Base-by-base conservation (phyloP, 495 filamentous ascomycete genomes). In the Talaromyces trachyspermus region DNA sequence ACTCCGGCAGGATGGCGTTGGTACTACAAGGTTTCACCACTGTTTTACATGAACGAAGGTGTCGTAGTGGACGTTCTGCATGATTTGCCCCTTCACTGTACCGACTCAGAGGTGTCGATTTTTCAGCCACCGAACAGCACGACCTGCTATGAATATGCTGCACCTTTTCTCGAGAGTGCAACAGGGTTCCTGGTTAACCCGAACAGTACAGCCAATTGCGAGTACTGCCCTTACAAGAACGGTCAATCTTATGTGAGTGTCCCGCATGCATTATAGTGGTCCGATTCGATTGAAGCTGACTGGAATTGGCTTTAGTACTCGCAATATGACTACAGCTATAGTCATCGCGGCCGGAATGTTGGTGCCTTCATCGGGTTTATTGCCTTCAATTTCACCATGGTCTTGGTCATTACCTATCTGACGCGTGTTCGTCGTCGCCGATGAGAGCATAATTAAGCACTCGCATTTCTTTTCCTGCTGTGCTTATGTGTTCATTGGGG, bases 121-220 rank as follows among this genome's bases (percentile, higher is more conserved):
- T 86, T 88, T 61, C 56, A 57, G 0, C 66, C 82, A 9, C 81
- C 80, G 0, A 27, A 20, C 11, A 81, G 78, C 1, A 70, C 81
- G 53, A 80, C 70, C 0, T 91, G 86, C 53, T 84, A 79, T 14
- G 70, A 80, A 50, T 94, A 89, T 54, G 62, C 88, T 62, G 48
- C 55, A 12, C 42, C 66, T 7, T 88, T 83, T 51, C 72, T 78
- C 2, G 40, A 51, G 0, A 48, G 50, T 0, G 60, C 65, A 0
- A 66, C 79, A 1, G 85, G 85, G 2, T 83, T 83, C 44, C 66
- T 89, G 12, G 50, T 69, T 17, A 69, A 85, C 53, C 57, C 69
- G 4, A 66, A 68, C 23, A 67, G 71, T 3, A 84, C 74, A 0
- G 48, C 49, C 0, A 56, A 70, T 24, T 94, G 87, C 62, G 52